phyloP scores from a whole-genome alignment of 306 rosid species.

The Mimosa pudica region DNA sequence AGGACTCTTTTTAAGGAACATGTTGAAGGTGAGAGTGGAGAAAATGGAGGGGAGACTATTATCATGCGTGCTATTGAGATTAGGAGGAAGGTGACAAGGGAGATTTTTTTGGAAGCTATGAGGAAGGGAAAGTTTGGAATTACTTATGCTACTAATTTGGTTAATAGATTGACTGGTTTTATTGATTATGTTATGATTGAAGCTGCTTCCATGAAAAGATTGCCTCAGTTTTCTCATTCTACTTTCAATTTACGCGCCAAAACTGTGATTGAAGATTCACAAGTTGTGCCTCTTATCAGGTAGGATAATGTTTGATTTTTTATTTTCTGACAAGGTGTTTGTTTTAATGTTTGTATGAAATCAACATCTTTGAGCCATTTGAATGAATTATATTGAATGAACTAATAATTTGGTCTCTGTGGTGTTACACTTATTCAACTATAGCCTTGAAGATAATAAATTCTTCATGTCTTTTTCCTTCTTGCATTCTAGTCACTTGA shows the following conservation, averaged over 20 bases:
- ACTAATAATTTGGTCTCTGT: neutral
- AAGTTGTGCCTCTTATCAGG: slow-evolving; percentile 86
- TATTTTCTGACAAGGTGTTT: slow-evolving; percentile 34
- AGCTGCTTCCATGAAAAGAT: slow-evolving; percentile 75
- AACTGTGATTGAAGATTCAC: slow-evolving; percentile 67
- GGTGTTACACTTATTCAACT: neutral
- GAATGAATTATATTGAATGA: neutral
- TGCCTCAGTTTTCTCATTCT: slow-evolving; percentile 61
- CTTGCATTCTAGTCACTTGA: neutral
- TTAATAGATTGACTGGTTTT: slow-evolving; percentile 51
- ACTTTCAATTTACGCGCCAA: slow-evolving; percentile 82
- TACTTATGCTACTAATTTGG: slow-evolving; percentile 66
- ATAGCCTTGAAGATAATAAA: neutral
- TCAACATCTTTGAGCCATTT: slow-evolving; percentile 1
- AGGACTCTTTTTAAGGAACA: slow-evolving; percentile 43
- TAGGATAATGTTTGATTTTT: slow-evolving; percentile 26
- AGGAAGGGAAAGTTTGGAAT: slow-evolving; percentile 80
- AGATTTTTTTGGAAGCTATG: slow-evolving; percentile 80
- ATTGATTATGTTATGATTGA: slow-evolving; percentile 78
- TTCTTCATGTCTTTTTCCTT: neutral
- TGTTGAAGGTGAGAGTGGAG: slow-evolving; percentile 23
- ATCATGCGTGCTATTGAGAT: slow-evolving; percentile 83
- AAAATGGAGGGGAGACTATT: slow-evolving; percentile 47
- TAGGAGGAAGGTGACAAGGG: slow-evolving; percentile 78
- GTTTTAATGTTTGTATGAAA: slow-evolving; percentile 30